Evolutionary conservation across 208 protist species (phyloP).

Genomic region (Trypanosoma caninum): DNA sequence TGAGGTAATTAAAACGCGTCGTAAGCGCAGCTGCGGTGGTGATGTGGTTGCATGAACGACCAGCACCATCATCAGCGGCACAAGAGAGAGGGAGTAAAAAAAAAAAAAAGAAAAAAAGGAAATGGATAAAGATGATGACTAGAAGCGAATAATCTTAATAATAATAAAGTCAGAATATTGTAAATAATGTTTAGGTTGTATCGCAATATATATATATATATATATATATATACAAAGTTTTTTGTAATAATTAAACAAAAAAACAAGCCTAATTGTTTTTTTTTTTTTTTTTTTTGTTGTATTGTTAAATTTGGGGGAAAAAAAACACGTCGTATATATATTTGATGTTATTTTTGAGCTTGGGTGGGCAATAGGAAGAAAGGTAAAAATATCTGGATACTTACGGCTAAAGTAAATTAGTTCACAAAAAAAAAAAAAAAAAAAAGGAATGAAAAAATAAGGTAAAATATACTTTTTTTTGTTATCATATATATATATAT

Average conservation of each 20-base stretch:
- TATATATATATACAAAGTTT: neutral
- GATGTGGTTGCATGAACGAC: neutral
- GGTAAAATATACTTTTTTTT: neutral
- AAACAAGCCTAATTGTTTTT: no score
- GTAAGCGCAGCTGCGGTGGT: conserved; percentile 11
- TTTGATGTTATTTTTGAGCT: no score
- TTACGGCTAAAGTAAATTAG: neutral
- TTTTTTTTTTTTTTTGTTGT: no score
- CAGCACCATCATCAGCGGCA: conserved; percentile 15
- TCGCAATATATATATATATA: neutral
- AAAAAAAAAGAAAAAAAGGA: conserved; percentile 7
- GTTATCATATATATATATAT: conserved; percentile 6
- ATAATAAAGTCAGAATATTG: neutral
- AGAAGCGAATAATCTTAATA: no score
- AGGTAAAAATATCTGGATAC: no score
- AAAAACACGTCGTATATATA: no score
- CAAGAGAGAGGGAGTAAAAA: neutral
- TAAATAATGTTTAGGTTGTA: neutral
- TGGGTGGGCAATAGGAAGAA: no score
- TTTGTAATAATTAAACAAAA: neutral
- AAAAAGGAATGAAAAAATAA: neutral
- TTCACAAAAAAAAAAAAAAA: neutral
- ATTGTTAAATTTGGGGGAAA: no score
- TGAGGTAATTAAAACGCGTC: conserved; percentile 14
- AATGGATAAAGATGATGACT: no score